phyloP scores from a whole-genome alignment of 2,329 filamentous ascomycete species.

The Claviceps sp. region DNA sequence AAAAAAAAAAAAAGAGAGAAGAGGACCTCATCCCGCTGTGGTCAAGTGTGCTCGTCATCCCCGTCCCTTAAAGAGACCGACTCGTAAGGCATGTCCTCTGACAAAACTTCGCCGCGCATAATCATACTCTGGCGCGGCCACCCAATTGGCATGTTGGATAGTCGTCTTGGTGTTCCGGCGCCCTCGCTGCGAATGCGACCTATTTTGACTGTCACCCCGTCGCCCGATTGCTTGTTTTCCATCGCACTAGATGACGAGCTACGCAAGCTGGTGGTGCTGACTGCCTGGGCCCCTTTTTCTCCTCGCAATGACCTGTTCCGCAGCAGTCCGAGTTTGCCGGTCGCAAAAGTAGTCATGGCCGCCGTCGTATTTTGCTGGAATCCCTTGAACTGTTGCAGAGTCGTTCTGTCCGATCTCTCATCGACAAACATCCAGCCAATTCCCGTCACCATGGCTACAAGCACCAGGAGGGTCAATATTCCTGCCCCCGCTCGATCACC shows the following conservation, averaged over 20 bases:
- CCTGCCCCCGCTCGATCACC: constrained; percentile 57
- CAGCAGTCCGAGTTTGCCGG: constrained; percentile 6
- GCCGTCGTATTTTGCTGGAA: constrained; percentile 10
- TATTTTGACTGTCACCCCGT: constrained; percentile 8
- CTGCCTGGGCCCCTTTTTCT: constrained; percentile 11
- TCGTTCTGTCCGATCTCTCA: constrained; percentile 25
- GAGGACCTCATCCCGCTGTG: no score
- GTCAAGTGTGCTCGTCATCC: no score
- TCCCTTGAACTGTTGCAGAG: constrained; percentile 19
- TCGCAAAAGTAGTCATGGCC: constrained; percentile 8
- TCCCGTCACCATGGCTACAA: constrained; percentile 42
- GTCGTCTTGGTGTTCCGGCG: constrained; percentile 11
- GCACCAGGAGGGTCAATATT: constrained; percentile 44
- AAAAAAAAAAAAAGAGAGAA: no score
- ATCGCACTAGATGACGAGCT: constrained; percentile 10
- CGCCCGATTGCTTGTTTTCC: constrained; percentile 9
- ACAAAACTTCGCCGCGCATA: neutral
- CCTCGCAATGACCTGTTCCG: neutral
- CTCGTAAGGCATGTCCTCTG: neutral
- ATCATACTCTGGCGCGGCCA: constrained; percentile 15
- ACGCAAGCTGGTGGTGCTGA: constrained; percentile 8
- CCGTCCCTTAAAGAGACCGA: neutral
- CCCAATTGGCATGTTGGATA: constrained; percentile 24
- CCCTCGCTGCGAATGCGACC: constrained; percentile 11
- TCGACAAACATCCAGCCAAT: constrained; percentile 35